Conservation (phyloP, 2,329 filamentous ascomycete genomes). For the Zopfia rhizophila region DNA sequence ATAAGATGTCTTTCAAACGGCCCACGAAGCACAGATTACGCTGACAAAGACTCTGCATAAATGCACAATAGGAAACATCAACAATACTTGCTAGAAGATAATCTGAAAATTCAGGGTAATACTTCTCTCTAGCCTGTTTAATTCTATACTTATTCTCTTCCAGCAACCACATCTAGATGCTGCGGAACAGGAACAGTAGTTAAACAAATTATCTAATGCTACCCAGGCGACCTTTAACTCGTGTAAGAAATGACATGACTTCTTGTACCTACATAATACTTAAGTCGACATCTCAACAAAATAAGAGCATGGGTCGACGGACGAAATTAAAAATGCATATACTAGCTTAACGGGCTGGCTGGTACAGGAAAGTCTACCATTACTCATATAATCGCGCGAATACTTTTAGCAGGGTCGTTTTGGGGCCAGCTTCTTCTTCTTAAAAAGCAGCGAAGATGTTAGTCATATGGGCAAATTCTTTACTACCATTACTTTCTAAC, state of each 20-base stretch:
- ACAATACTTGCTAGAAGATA: too few species aligned
- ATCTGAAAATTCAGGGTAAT: too few species aligned
- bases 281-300: conserved; percentile 11
- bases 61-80: too few species aligned
- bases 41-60: background rate
- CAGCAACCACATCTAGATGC: too few species aligned
- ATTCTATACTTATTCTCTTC: too few species aligned
- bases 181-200: too few species aligned
- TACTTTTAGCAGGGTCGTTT: conserved; percentile 6
- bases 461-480: conserved; percentile 2
- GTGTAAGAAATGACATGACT: too few species aligned
- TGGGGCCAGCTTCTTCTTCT: conserved; percentile 28
- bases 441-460: conserved; percentile 11
- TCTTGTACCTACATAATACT: too few species aligned
- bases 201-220: too few species aligned
- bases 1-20: conserved; percentile 7
- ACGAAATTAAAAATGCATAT: conserved; percentile 12
- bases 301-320: conserved; percentile 10
- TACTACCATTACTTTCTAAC: conserved; percentile 11
- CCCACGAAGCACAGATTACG: conserved; percentile 2
- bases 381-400: conserved; percentile 25
- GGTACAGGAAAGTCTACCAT: conserved; percentile 32
- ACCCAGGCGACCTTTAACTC: too few species aligned
- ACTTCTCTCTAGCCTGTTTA: too few species aligned
- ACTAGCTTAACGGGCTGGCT: conserved; percentile 31